phyloP scores from a whole-genome alignment of 2,329 filamentous ascomycete genomes.

The Lomentospora prolificans region DNA sequence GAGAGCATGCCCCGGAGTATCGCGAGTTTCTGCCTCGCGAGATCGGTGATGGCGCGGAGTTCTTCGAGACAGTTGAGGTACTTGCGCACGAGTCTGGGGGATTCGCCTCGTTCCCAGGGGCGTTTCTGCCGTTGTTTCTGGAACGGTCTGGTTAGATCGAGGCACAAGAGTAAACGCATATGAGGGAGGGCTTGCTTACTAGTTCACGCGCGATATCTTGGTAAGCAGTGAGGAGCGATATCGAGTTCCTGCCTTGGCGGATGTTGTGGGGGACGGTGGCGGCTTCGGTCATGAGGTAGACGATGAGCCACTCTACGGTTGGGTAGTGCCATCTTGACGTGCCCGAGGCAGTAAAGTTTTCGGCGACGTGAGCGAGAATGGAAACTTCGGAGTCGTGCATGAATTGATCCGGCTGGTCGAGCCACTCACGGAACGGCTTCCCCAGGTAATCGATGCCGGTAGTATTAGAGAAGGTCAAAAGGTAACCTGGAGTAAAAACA shows the following conservation, averaged over 20 bases:
- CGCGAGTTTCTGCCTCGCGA: conserved; percentile 2
- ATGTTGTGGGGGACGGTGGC: conserved; percentile 6
- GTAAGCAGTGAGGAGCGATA: conserved; percentile 2
- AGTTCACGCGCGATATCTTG: conserved; percentile 6
- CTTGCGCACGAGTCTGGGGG: conserved; percentile 3
- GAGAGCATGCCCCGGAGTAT: not conserved
- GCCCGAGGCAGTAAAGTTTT: not conserved
- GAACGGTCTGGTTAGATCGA: not conserved
- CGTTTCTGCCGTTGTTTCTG: conserved; percentile 8
- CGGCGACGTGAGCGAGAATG: conserved; percentile 4
- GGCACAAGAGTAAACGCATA: too few species aligned
- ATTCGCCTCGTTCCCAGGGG: conserved; percentile 7
- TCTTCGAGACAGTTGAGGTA: conserved; percentile 9
- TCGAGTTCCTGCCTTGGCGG: conserved; percentile 4
- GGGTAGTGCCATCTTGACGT: conserved; percentile 6
- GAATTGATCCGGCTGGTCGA: conserved; percentile 4
- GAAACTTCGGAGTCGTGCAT: conserved; percentile 6
- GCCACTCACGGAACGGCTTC: conserved; percentile 29
- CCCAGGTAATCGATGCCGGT: conserved; percentile 33
- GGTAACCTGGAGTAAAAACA: conserved; percentile 1
- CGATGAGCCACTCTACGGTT: conserved; percentile 8
- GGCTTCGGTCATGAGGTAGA: conserved; percentile 7
- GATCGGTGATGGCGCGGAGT: conserved; percentile 4
- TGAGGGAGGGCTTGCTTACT: too few species aligned
- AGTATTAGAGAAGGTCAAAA: conserved; percentile 18